Evolutionary conservation across 2,329 filamentous ascomycete species (phyloP).

Genomic region (Aspergillus texensis): DNA sequence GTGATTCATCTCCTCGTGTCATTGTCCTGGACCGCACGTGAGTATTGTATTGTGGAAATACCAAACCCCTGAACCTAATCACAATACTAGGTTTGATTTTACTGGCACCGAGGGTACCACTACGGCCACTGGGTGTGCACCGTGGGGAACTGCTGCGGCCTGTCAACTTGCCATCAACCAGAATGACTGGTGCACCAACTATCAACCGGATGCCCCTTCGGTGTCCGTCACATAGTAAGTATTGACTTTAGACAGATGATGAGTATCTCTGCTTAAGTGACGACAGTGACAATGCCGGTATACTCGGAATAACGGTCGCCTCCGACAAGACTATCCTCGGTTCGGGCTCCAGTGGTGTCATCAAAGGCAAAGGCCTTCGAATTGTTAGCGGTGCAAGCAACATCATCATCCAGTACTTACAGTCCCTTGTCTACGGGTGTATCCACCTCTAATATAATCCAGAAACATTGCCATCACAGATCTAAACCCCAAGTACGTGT

Average conservation of each 20-base stretch:
- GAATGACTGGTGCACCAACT: slow-evolving; percentile 62
- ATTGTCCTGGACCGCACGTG: slow-evolving; percentile 50
- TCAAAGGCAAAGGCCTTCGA: slow-evolving; percentile 61
- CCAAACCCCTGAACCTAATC: not conserved
- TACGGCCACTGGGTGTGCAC: slow-evolving; percentile 59
- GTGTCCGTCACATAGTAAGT: slow-evolving; percentile 41
- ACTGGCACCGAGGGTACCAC: slow-evolving; percentile 37
- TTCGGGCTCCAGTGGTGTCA: slow-evolving; percentile 55
- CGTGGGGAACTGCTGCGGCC: slow-evolving; percentile 55
- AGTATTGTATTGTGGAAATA: not conserved
- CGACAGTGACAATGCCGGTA: slow-evolving; percentile 53
- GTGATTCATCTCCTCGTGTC: slow-evolving; percentile 55
- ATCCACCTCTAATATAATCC: not conserved
- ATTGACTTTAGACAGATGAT: too few relatives aligned
- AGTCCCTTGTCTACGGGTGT: too few relatives aligned
- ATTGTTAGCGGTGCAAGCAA: slow-evolving; percentile 53
- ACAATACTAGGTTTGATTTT: slow-evolving; percentile 16
- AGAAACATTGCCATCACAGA: slow-evolving; percentile 58
- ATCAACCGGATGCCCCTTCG: slow-evolving; percentile 56
- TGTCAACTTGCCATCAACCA: slow-evolving; percentile 66
- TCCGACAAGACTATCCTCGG: slow-evolving; percentile 63
- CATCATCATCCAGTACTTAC: slow-evolving; percentile 57
- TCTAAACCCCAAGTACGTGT: slow-evolving; percentile 60
- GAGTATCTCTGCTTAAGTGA: not conserved
- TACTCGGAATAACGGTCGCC: slow-evolving; percentile 54